phyloP scores from a whole-genome alignment of 2,329 filamentous ascomycete genomes.

The Arachnomyces sp. region DNA sequence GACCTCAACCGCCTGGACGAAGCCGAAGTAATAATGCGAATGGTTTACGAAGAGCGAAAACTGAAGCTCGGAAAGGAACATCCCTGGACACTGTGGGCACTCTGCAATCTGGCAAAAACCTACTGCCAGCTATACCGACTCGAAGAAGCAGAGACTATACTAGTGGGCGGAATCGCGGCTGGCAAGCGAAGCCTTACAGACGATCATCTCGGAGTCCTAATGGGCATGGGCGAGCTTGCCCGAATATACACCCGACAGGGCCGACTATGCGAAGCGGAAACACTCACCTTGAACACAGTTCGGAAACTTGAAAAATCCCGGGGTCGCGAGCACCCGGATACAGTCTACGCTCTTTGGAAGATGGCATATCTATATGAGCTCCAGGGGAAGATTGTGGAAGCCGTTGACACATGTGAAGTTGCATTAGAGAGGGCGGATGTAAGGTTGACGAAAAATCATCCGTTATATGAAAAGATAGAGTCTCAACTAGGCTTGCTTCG shows the following conservation, averaged over 20 bases:
- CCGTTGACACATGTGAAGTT: too few relatives aligned
- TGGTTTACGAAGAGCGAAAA: constrained; percentile 15
- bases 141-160: constrained; percentile 12
- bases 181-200: constrained; percentile 17
- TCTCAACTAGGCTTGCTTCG: too few relatives aligned
- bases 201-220: constrained; percentile 18
- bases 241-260: constrained; percentile 13
- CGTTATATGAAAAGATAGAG: too few relatives aligned
- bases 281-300: neutral
- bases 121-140: constrained; percentile 13
- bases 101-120: constrained; percentile 14
- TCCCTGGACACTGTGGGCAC: constrained; percentile 24
- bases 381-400: neutral
- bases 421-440: too few relatives aligned
- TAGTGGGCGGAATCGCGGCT: constrained; percentile 16
- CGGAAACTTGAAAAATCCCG: constrained; percentile 10
- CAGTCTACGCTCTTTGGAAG: constrained; percentile 1
- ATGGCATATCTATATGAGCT: constrained; percentile 1
- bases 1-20: constrained; percentile 10
- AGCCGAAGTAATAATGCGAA: constrained; percentile 12
- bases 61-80: constrained; percentile 25
- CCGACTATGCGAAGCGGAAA: constrained; percentile 11
- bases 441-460: too few relatives aligned
- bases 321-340: constrained; percentile 6
- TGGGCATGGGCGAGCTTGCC: constrained; percentile 17